phyloP scores from a whole-genome alignment of 331 rosid genomes.

The Cydonia oblonga region DNA sequence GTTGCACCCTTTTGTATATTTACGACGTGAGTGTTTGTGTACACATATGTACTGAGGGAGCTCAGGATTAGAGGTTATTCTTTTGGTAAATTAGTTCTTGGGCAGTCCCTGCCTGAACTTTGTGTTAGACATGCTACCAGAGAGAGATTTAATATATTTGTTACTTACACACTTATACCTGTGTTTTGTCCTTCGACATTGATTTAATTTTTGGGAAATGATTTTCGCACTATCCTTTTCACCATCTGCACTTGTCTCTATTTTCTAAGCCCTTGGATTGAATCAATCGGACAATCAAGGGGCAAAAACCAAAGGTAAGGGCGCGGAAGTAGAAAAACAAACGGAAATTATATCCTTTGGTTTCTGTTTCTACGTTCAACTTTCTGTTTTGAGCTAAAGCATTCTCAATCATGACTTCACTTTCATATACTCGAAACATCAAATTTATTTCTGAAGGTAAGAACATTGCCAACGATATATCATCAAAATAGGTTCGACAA shows the following conservation, averaged over 20 bases:
- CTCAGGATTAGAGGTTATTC: slow-evolving; percentile 28
- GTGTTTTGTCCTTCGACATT: background rate
- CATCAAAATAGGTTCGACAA: background rate
- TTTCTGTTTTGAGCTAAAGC: background rate
- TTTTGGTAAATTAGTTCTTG: slow-evolving; percentile 22
- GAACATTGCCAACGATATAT: background rate
- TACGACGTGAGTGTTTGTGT: slow-evolving; percentile 8
- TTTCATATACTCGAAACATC: background rate
- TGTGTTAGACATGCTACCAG: slow-evolving; percentile 15
- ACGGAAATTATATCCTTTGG: background rate
- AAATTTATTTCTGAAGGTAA: background rate
- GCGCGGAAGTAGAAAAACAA: background rate
- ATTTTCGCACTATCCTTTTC: background rate
- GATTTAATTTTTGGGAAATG: background rate
- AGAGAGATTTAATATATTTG: slow-evolving; percentile 14
- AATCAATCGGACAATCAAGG: background rate
- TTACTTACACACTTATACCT: background rate
- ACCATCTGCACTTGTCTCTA: background rate
- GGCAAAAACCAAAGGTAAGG: background rate
- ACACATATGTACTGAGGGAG: slow-evolving; percentile 12
- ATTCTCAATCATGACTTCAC: background rate
- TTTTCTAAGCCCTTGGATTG: background rate
- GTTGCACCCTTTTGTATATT: slow-evolving; percentile 37
- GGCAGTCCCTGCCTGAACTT: background rate
- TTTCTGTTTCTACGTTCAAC: background rate